phyloP scores from a whole-genome alignment of 1,284 basidiomycete species.

The Coniophora puteana region DNA sequence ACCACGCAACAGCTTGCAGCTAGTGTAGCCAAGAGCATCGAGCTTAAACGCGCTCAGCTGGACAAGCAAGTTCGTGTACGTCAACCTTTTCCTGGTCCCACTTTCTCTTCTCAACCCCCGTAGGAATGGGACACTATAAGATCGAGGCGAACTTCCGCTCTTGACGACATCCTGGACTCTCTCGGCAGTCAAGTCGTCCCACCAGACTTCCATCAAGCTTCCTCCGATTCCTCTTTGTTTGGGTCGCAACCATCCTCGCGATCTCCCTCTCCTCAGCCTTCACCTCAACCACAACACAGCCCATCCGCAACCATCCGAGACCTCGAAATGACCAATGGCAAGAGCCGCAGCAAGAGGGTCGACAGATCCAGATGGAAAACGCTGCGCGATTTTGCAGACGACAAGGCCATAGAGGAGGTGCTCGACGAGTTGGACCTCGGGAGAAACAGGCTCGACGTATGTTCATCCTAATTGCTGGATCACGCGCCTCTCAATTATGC shows the following conservation, averaged over 20 bases:
- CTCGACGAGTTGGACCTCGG: slow-evolving; percentile 70
- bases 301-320: slow-evolving; percentile 48
- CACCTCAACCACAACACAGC: slow-evolving; percentile 27
- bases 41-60: slow-evolving; percentile 59
- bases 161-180: slow-evolving; percentile 68
- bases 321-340: slow-evolving; percentile 20
- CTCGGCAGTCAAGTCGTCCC: slow-evolving; percentile 70
- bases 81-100: slow-evolving; percentile 5
- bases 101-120: background rate
- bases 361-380: slow-evolving; percentile 73
- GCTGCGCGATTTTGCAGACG: slow-evolving; percentile 77
- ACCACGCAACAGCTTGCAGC: slow-evolving; percentile 54
- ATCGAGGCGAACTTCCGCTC: slow-evolving; percentile 49
- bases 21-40: slow-evolving; percentile 66
- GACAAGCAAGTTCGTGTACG: slow-evolving; percentile 59
- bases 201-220: slow-evolving; percentile 67
- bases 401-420: slow-evolving; percentile 70
- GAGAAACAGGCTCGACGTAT: slow-evolving; percentile 59
- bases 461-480: slow-evolving; percentile 20
- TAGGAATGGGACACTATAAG: slow-evolving; percentile 72
- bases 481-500: slow-evolving; percentile 1
- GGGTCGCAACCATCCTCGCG: slow-evolving; percentile 65
- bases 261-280: slow-evolving; percentile 23
- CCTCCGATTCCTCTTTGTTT: slow-evolving; percentile 67
- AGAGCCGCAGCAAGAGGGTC: slow-evolving; percentile 24